Base-by-base conservation (phyloP, 352 stramenopile species). In the Pythium scleroteichum region DNA sequence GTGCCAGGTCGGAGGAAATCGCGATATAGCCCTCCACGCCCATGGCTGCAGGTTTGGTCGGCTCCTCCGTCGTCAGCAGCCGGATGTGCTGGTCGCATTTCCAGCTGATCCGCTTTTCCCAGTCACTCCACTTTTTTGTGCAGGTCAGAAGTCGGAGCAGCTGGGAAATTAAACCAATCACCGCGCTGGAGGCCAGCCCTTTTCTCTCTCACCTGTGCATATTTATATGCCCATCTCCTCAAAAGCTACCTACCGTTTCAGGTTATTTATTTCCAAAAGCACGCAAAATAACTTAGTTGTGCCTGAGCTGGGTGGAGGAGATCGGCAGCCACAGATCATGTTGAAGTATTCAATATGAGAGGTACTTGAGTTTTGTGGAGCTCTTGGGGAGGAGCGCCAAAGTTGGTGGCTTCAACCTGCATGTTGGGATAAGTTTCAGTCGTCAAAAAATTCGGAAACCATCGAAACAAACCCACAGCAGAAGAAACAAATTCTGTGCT, bases 161-260 rank as follows among this genome's bases (percentile, higher is more conserved):
- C 32, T 20, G 4, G 7, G 39, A 29, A 62, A 67, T 61, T 57
- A 55, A 62, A 29, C 59, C 59, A 67, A 67, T 67, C 59, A 50
- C 4, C 29, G 20, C 19, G 45, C 27, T 29, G 20, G 22, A 16
- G 59, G 57, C 52, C 52, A 58, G 59, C 44, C 24, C 59, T 41
- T 54, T 67, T 67, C 52, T 62, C 45, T 67, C 32, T 24, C 45
- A 50, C 59, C 59, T 62, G 27, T 51, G 45, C 59, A 62, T 67
- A 56, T 62, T 55, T 61, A 67, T 67, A 46, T 53, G 33, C 59
- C 45, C 59, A 67, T 60, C 53, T 58, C 47, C 46, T 12, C 24
- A n/a, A 23, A 12, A 13, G 8, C 20, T 22, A 38, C 12, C 10
- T 13, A 42, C n/a, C 4, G 29, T 9, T 19, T 17, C 6, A 58